Percentiles rank a stretch among this genome's conserved stretches.
Conservation (phyloP, 371 early-diverging fungal species). For the Entomophthora muscae region DNA sequence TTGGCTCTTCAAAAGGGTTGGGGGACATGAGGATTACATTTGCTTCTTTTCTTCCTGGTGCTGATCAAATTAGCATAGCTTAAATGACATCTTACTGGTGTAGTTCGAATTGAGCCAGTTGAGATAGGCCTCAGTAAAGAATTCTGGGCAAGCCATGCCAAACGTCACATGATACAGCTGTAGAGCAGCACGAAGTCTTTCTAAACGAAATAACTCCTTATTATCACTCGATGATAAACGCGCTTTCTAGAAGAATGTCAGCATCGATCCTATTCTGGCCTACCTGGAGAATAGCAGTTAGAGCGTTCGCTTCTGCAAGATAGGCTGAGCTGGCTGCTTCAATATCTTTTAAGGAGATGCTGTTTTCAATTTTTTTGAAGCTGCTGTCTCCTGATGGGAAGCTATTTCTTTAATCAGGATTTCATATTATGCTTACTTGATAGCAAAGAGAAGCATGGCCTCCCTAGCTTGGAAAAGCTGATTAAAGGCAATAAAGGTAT, state of each 20-base stretch:
- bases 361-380: neutral
- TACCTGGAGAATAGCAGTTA: neutral
- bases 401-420: neutral
- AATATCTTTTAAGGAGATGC: neutral
- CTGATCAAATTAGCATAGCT: neutral
- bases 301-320: neutral
- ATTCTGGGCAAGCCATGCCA: neutral
- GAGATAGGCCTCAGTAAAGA: neutral
- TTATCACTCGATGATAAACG: neutral
- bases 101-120: neutral
- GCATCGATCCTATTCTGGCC: neutral
- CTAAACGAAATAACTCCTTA: neutral
- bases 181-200: neutral
- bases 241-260: neutral
- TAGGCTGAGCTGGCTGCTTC: neutral
- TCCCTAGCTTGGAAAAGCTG: neutral
- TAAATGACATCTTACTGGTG: neutral
- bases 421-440: neutral
- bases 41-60: neutral
- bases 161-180: neutral
- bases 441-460: neutral
- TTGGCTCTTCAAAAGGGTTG: neutral
- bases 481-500: neutral
- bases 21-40: neutral
- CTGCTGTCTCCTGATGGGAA: neutral